Base-by-base conservation (phyloP, 345 rosid genomes). In the Carallia brachiata region DNA sequence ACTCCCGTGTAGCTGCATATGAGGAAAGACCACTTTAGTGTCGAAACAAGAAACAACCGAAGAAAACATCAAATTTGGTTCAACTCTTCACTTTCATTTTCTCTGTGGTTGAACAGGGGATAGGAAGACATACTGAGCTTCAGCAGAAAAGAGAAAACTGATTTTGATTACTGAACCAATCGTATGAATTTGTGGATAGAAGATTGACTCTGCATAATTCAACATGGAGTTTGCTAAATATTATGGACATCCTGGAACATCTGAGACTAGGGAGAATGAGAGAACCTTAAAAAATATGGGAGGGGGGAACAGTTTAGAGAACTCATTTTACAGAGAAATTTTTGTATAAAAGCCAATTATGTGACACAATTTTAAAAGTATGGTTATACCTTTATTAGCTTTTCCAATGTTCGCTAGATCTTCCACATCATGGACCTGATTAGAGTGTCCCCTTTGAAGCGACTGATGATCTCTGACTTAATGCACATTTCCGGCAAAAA, bases 341-440 rank as follows among this genome's bases (percentile, higher is more conserved):
- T 52, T 7, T 53, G 48, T 50, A 18, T 32, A 32, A 52, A 61
- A 8, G 6, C n/a, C 70, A 53, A 36, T 13, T 17, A 36, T 10
- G 8, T 6, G 36, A 6, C 39, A 31, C 34, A 32, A 58, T 37
- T 1, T 31, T 6, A 44, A 55, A 62, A 15, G 52, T 31, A 53
- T 58, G 78, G 64, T 16, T 56, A 36, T 73, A 90, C 98, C 98
- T 94, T 81, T 86, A 74, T 88, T 69, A 74, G 79, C 34, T 32
- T 78, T 88, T 83, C 78, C 98, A 97, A 78, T 90, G 87, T 91
- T 94, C 65, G 91, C 90, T 58, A 94, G 91, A 85, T 94, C 98
- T 88, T 94, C 98, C 68, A 94, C 91, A 79, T 94, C 98, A 76
- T 94, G 95, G 62, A 83, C 89, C 86, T 91, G 97, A 52, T 88